Evolutionary conservation across 441 rosid species (phyloP), one percentile per base, ranked within the genome.

Genomic region (Erodium trifolium): DNA sequence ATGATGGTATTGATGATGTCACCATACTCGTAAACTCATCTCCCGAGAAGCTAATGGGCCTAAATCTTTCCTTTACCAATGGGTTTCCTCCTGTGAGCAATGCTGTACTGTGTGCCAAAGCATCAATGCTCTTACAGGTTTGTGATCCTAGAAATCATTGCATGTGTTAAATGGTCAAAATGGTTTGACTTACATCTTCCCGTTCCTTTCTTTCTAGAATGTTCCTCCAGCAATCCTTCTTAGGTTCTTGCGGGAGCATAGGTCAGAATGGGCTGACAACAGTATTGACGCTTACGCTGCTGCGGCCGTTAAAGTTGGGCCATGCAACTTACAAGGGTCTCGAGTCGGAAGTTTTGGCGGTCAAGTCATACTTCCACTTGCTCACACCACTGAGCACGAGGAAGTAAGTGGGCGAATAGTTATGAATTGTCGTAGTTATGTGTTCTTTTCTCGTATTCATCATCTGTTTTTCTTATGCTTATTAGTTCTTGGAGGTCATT

Each of bases 211-310:
- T 41, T 6, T 41, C 72, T 67, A 94, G 99, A 90, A 89, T 81
- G 98, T 94, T 43, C 95, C 91, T 63, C 98, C 99, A 66, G 97
- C 96, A 31, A 91, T 90, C 60, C 79, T 94, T 70, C 90, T 94
- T 13, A 93, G 97, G 59, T 94, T 94, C 76, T 79, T 94, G 37
- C 84, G 98, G 78, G 99, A 94, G 81, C 99, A 94, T 67, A 96
- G 97, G 2, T 88, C 98, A 0, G 98, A 94, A 70, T 94, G 99
- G 99, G 99, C 98, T 71, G 99, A 92, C 79, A 90, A 87, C 80
- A 92, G 86, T 60, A 93, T 94, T 70, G 99, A 94, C 77, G 98
- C 99, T 16, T 94, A 90, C 79, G 86, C 92, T 17, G 97, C 98
- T 11, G 88, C 96, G 0, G 85, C 94, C 3, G 72, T 90, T 68